Conservation (phyloP, 208 protist species). For the Trypanosomatidae sp. region DNA sequence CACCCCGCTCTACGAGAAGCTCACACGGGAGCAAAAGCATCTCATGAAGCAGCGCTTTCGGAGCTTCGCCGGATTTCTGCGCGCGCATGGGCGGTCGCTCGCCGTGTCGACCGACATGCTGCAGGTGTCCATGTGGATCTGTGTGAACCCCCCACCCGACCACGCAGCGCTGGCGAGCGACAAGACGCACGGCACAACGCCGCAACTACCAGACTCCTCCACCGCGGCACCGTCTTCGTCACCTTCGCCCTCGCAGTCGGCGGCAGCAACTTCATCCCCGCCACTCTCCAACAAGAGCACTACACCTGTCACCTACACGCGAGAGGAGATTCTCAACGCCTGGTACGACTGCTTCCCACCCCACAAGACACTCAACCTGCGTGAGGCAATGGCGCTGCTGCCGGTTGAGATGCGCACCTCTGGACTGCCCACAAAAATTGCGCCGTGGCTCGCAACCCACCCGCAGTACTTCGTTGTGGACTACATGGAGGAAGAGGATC, state of each 20-base stretch:
- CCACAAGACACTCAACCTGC: slow-evolving; percentile 46
- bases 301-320: slow-evolving; percentile 39
- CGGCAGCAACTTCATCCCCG: too few relatives aligned
- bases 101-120: slow-evolving; percentile 85
- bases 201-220: too few relatives aligned
- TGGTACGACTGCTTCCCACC: slow-evolving; percentile 74
- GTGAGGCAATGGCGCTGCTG: slow-evolving; percentile 58
- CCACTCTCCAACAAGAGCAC: too few relatives aligned
- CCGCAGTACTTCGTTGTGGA: slow-evolving; percentile 73
- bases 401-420: slow-evolving; percentile 39
- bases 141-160: too few relatives aligned
- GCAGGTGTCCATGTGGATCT: slow-evolving; percentile 83
- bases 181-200: too few relatives aligned
- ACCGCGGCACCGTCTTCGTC: not conserved
- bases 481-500: slow-evolving; percentile 41
- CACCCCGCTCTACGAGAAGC: slow-evolving; percentile 81
- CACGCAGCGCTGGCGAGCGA: too few relatives aligned
- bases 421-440: slow-evolving; percentile 47
- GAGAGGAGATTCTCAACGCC: slow-evolving; percentile 62
- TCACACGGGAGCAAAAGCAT: slow-evolving; percentile 61
- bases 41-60: slow-evolving; percentile 66
- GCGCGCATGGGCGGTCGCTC: slow-evolving; percentile 67
- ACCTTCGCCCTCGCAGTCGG: not conserved
- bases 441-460: slow-evolving; percentile 58
- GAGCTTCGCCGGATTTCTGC: slow-evolving; percentile 87